Evolutionary conservation across 768 basidiomycete genomes (phyloP).

Genomic region (Xerocomellus intermedius): DNA sequence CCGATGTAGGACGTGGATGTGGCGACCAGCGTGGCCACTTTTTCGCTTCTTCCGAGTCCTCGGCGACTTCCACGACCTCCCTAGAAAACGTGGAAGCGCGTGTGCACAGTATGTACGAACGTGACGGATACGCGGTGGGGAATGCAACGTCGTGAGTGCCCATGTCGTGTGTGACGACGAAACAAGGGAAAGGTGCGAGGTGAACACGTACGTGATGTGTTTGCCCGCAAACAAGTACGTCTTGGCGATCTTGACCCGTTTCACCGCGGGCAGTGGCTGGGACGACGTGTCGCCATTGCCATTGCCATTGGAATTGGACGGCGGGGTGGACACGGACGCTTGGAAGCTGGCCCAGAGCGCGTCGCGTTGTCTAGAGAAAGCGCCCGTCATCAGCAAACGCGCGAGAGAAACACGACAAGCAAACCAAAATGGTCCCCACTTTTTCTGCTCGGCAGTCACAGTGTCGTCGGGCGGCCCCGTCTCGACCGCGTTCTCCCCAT

Average conservation of each 20-base stretch:
- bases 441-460: constrained; percentile 45
- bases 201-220: constrained; percentile 58
- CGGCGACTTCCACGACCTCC: constrained; percentile 70
- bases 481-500: constrained; percentile 34
- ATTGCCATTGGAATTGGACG: constrained; percentile 6
- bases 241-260: constrained; percentile 65
- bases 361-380: constrained; percentile 50
- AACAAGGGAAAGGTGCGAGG: neutral
- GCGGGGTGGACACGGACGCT: constrained; percentile 47
- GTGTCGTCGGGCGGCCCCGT: constrained; percentile 21
- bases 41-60: constrained; percentile 71
- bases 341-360: constrained; percentile 70
- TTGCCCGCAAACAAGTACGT: constrained; percentile 77
- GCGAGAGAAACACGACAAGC: too few relatives aligned
- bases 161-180: neutral
- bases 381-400: neutral
- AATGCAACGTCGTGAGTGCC: neutral
- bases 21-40: constrained; percentile 62
- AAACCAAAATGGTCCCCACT: constrained; percentile 28
- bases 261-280: constrained; percentile 24
- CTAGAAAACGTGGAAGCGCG: constrained; percentile 37
- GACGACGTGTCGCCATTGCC: neutral
- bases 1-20: neutral
- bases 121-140: too few relatives aligned
- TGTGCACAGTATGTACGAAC: too few relatives aligned